A percentile compares a stretch with the other conserved stretches of the same genome.
These are phyloP conservation scores for Ephemerocybe angulata DNA, from an alignment of 768 basidiomycete genomes.

Conservation along the genomic window DNA sequence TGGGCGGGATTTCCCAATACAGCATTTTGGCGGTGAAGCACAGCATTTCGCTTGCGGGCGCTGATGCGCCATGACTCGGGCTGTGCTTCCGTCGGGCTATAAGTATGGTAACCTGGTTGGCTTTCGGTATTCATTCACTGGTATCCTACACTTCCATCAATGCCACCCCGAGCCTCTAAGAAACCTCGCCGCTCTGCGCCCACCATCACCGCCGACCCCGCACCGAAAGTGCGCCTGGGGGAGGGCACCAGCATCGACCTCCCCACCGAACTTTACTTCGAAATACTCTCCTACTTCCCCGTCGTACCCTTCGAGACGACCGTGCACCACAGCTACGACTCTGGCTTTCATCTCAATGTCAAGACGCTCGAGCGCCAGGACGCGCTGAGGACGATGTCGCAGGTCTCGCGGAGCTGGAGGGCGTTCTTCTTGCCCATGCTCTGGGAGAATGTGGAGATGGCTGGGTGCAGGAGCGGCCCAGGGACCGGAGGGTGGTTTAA, in stretches of 20 bases:
- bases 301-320: conserved; percentile 18
- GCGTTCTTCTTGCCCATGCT: conserved; percentile 20
- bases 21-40: too few species aligned
- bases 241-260: conserved; percentile 16
- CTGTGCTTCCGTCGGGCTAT: too few species aligned
- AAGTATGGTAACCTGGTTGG: too few species aligned
- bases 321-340: not conserved
- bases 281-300: conserved; percentile 27
- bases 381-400: conserved; percentile 30
- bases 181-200: too few species aligned
- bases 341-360: conserved; percentile 12
- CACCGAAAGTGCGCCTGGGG: too few species aligned
- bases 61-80: too few species aligned
- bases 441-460: conserved; percentile 1
- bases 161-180: too few species aligned
- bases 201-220: too few species aligned
- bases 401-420: conserved; percentile 27
- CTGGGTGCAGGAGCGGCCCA: conserved; percentile 9
- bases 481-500: conserved; percentile 20
- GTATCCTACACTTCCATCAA: too few species aligned
- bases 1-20: too few species aligned
- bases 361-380: conserved; percentile 22
- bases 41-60: too few species aligned
- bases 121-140: too few species aligned
- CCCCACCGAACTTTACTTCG: conserved; percentile 27